These are phyloP conservation scores for Salicornia ramosissima DNA, from an alignment of 148 eudicot genomes.

Conservation along the genomic window DNA sequence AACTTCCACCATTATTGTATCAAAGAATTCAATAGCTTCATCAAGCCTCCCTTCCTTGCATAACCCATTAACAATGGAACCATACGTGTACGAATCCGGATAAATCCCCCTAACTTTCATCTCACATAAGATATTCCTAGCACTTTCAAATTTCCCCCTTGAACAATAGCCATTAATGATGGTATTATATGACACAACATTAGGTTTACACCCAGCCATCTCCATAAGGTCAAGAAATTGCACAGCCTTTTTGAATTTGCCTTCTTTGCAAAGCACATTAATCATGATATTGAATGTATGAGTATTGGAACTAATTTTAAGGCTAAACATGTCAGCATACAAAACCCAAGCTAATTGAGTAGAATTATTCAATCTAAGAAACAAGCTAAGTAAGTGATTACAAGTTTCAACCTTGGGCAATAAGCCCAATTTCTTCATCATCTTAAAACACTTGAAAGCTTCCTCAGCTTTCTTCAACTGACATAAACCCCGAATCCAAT, in stretches of 20 bases:
- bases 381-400: conserved; percentile 53
- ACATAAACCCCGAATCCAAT: conserved; percentile 46
- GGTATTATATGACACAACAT: conserved; percentile 63
- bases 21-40: conserved; percentile 40
- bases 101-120: conserved; percentile 54
- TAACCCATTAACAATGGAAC: conserved; percentile 48
- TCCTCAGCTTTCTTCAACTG: conserved; percentile 45
- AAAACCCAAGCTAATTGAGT: conserved; percentile 50
- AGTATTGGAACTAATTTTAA: conserved; percentile 45
- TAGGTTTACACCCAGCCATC: conserved; percentile 48
- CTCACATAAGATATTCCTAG: conserved; percentile 32
- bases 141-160: conserved; percentile 52
- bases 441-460: conserved; percentile 41
- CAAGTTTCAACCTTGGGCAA: conserved; percentile 54
- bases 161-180: conserved; percentile 54
- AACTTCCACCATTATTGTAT: conserved; percentile 45
- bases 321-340: conserved; percentile 68
- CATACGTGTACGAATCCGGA: conserved; percentile 65
- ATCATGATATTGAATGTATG: conserved; percentile 76
- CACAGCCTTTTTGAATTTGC: conserved; percentile 59
- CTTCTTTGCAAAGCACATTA: conserved; percentile 68
- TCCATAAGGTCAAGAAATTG: conserved; percentile 59
- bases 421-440: conserved; percentile 47
- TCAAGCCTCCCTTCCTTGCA: conserved; percentile 51
- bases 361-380: conserved; percentile 39